phyloP scores from a whole-genome alignment of 2,329 filamentous ascomycete genomes.

The Microdochium nivale region DNA sequence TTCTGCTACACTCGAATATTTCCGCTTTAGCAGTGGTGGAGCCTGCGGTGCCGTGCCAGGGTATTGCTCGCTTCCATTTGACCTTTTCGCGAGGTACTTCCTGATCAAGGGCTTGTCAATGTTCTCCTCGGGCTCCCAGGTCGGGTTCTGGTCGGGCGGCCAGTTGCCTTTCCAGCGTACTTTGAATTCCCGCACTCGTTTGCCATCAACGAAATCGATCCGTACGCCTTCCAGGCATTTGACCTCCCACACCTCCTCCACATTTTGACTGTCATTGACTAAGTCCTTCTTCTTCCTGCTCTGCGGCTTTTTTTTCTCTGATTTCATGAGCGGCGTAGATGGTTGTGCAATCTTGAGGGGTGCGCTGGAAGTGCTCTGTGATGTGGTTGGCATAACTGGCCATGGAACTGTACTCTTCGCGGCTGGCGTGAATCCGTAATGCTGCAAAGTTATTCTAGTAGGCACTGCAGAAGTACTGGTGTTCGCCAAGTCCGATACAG shows the following conservation, averaged over 20 bases:
- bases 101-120: constrained; percentile 31
- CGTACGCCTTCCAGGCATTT: constrained; percentile 33
- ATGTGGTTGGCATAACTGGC: not conserved
- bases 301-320: constrained; percentile 1
- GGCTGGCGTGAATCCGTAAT: constrained; percentile 17
- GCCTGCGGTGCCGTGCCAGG: not conserved
- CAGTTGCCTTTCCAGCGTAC: constrained; percentile 50
- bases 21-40: constrained; percentile 10
- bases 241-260: constrained; percentile 30
- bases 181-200: constrained; percentile 34
- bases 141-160: constrained; percentile 45
- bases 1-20: constrained; percentile 24
- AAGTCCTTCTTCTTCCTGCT: constrained; percentile 7
- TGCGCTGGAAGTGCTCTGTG: not conserved
- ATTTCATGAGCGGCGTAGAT: not conserved
- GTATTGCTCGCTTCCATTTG: constrained; percentile 10
- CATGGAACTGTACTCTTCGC: constrained; percentile 8
- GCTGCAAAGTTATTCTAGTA: constrained; percentile 1
- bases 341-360: not conserved
- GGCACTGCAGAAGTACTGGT: not conserved
- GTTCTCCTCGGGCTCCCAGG: constrained; percentile 49
- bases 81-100: constrained; percentile 28
- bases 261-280: constrained; percentile 13
- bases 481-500: not conserved
- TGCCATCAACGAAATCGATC: constrained; percentile 24